Evolutionary conservation across 2,329 filamentous ascomycete species (phyloP).

Genomic region (Claviceps sp.): DNA sequence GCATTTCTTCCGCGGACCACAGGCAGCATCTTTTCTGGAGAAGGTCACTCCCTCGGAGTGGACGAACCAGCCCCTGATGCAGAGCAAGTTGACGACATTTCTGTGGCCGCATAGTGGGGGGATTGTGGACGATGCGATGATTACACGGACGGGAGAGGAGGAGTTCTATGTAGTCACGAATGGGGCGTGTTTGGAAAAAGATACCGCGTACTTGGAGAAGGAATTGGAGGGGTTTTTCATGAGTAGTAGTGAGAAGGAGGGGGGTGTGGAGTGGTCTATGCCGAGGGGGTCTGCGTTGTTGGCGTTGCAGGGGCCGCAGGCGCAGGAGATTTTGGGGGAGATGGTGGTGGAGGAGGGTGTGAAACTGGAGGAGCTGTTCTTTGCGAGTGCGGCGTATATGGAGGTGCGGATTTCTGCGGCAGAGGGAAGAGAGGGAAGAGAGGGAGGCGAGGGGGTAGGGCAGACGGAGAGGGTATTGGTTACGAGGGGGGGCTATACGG

Average conservation of each 20-base stretch:
- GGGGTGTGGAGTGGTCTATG: conserved; percentile 45
- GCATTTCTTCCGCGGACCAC: conserved; percentile 70
- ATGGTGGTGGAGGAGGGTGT: conserved; percentile 41
- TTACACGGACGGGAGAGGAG: conserved; percentile 63
- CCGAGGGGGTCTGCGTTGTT: conserved; percentile 64
- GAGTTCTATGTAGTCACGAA: conserved; percentile 92
- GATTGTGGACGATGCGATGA: conserved; percentile 88
- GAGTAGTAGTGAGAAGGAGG: conserved; percentile 26
- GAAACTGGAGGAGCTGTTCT: conserved; percentile 55
- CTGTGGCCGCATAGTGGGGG: conserved; percentile 70
- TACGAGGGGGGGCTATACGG: conserved; percentile 86
- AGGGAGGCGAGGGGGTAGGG: conserved; percentile 28
- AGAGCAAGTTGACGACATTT: conserved; percentile 73
- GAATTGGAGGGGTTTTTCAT: conserved; percentile 49
- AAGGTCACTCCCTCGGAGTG: conserved; percentile 68
- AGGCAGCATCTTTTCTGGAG: conserved; percentile 70
- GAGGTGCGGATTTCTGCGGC: conserved; percentile 48
- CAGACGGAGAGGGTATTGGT: conserved; percentile 41
- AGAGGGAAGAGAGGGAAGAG: conserved; percentile 23
- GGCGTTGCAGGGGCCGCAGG: conserved; percentile 77
- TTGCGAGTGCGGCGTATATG: conserved; percentile 60
- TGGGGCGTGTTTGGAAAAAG: conserved; percentile 81
- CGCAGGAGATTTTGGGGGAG: conserved; percentile 53
- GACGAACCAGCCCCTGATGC: conserved; percentile 47
- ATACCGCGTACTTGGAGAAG: conserved; percentile 59